phyloP scores from a whole-genome alignment of 73 alveolate genomes.

The Effrenium voratum region DNA sequence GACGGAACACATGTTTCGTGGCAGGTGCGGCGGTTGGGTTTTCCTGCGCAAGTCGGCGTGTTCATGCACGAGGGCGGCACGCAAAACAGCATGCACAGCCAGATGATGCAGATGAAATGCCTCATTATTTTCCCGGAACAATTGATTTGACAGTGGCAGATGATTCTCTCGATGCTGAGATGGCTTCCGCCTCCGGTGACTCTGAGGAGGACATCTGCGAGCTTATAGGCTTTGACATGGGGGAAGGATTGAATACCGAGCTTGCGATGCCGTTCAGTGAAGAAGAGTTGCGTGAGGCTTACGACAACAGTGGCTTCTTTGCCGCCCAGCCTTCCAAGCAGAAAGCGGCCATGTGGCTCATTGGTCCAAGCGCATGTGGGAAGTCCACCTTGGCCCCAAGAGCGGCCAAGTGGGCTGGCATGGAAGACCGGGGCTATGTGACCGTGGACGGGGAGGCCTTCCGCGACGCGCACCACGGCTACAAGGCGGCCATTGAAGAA shows the following conservation, averaged over 20 bases:
- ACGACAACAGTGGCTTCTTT: constrained; percentile 42
- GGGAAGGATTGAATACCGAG: constrained; percentile 52
- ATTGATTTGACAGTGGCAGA: constrained; percentile 46
- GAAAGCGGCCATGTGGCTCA: constrained; percentile 81
- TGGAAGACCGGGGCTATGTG: constrained; percentile 83
- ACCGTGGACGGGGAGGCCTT: constrained; percentile 81
- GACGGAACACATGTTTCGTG: too few species aligned
- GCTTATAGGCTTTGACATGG: constrained; percentile 74
- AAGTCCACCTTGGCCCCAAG: constrained; percentile 90
- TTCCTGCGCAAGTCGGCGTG: too few species aligned
- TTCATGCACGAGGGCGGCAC: too few species aligned
- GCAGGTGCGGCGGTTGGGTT: too few species aligned
- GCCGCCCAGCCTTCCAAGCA: constrained; percentile 13
- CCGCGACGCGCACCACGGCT: constrained; percentile 81
- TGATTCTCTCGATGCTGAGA: constrained; percentile 59
- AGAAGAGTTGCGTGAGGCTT: constrained; percentile 53
- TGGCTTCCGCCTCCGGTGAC: constrained; percentile 49
- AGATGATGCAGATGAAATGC: background rate
- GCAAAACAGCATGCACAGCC: too few species aligned
- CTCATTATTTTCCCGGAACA: constrained; percentile 62
- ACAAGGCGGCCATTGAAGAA: constrained; percentile 37
- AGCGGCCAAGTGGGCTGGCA: constrained; percentile 79
- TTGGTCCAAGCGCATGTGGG: constrained; percentile 89
- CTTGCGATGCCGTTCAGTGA: constrained; percentile 64
- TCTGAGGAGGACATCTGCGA: constrained; percentile 48